These are phyloP conservation scores for Cadophora gregata DNA, from an alignment of 2,329 filamentous ascomycete genomes.

Conservation along the genomic window DNA sequence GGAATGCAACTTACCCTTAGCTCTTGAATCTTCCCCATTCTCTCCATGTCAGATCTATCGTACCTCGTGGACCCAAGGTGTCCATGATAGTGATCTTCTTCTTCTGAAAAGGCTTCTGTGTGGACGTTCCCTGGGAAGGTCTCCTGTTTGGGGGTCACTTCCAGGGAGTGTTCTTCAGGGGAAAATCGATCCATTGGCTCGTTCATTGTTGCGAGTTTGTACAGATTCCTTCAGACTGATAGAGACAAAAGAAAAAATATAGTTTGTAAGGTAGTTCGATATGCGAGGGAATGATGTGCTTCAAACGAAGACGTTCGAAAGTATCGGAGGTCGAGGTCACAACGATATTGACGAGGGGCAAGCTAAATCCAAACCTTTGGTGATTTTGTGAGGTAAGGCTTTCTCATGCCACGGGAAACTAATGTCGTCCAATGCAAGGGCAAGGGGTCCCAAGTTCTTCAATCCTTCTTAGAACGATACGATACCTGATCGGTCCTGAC, in stretches of 20 bases:
- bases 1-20: constrained; percentile 5
- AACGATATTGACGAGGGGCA: background rate
- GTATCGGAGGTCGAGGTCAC: background rate
- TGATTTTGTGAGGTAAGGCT: background rate
- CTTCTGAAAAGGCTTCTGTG: background rate
- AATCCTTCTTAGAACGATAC: background rate
- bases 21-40: constrained; percentile 37
- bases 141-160: background rate
- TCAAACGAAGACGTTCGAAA: background rate
- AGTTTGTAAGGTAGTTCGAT: no score
- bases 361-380: background rate
- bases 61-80: constrained; percentile 26
- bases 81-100: background rate
- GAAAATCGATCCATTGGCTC: background rate
- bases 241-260: no score
- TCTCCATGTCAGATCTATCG: constrained; percentile 35
- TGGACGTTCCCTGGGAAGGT: background rate
- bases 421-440: background rate
- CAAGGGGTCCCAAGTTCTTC: background rate
- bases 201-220: background rate
- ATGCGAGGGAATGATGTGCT: no score
- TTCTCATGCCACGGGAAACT: background rate
- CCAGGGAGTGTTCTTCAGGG: background rate
- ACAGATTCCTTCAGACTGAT: background rate
- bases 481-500: background rate